Evolutionary conservation across 345 rosid genomes (phyloP).

Genomic region (Salix brachista): DNA sequence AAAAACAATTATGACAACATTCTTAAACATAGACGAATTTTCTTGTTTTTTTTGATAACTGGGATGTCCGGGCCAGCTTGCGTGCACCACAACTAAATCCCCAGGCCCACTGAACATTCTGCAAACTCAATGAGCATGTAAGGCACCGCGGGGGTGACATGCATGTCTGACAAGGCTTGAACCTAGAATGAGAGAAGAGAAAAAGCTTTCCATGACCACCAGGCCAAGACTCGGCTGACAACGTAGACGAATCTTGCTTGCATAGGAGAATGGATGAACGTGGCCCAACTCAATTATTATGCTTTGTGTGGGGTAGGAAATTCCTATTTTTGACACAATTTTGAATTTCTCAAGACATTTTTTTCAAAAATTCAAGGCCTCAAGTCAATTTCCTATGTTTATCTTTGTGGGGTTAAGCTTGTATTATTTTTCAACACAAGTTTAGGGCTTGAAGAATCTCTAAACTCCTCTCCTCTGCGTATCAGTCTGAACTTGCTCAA

Average conservation of each 20-base stretch:
- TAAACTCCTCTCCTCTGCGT: background rate
- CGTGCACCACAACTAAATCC: too few species aligned
- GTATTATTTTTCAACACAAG: background rate
- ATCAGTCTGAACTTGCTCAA: background rate
- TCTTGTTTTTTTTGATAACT: too few species aligned
- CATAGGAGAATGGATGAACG: slow-evolving; percentile 8
- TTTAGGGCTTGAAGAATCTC: background rate
- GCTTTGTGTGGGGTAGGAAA: background rate
- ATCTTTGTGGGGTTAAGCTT: background rate
- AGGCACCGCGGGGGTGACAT: too few species aligned
- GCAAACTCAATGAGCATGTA: too few species aligned
- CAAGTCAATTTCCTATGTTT: background rate
- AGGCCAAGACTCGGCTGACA: too few species aligned
- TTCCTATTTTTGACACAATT: background rate
- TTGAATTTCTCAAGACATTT: background rate
- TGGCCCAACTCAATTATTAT: background rate
- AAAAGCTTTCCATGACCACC: too few species aligned
- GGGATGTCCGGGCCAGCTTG: too few species aligned
- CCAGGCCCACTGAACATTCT: too few species aligned
- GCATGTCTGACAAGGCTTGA: too few species aligned
- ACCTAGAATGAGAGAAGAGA: too few species aligned
- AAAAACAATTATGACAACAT: too few species aligned
- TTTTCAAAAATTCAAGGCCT: background rate
- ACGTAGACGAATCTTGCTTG: background rate
- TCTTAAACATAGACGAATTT: too few species aligned